These are phyloP conservation scores for Noccaea bulbosa DNA, from an alignment of 345 rosid genomes.

Conservation along the genomic window DNA sequence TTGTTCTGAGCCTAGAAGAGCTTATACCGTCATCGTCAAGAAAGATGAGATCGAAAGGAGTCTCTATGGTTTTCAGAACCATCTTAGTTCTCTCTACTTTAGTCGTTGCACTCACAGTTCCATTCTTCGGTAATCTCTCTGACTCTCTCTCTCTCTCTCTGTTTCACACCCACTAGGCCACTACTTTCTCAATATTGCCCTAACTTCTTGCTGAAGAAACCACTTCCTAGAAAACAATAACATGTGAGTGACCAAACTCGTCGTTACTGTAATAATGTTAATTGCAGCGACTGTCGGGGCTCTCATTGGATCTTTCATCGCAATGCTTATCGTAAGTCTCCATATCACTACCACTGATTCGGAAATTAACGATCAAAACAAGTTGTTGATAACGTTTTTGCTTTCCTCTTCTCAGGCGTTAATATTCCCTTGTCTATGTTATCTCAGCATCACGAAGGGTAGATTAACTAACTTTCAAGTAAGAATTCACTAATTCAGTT, in stretches of 20 bases:
- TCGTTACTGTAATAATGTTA: background rate
- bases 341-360: background rate
- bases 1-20: conserved; percentile 76
- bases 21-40: conserved; percentile 55
- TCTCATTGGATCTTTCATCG: conserved; percentile 66
- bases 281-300: conserved; percentile 71
- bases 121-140: conserved; percentile 73
- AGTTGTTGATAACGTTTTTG: background rate
- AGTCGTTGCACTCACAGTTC: conserved; percentile 65
- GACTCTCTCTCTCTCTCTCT: conserved; percentile 48
- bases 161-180: conserved; percentile 12
- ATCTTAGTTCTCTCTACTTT: conserved; percentile 61
- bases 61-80: conserved; percentile 61
- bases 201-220: conserved; percentile 37
- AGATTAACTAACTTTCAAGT: conserved; percentile 59
- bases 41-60: conserved; percentile 44
- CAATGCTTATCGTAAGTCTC: conserved; percentile 68
- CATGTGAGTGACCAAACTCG: background rate
- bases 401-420: conserved; percentile 51
- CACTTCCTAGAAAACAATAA: background rate
- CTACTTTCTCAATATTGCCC: conserved; percentile 39
- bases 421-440: conserved; percentile 72
- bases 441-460: conserved; percentile 53
- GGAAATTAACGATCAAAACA: background rate
- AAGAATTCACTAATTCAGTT: background rate